A percentile compares a stretch with the other conserved stretches of the same genome.
Conservation (phyloP, 1,284 basidiomycete genomes). For the Ganoderma leucocontextum region DNA sequence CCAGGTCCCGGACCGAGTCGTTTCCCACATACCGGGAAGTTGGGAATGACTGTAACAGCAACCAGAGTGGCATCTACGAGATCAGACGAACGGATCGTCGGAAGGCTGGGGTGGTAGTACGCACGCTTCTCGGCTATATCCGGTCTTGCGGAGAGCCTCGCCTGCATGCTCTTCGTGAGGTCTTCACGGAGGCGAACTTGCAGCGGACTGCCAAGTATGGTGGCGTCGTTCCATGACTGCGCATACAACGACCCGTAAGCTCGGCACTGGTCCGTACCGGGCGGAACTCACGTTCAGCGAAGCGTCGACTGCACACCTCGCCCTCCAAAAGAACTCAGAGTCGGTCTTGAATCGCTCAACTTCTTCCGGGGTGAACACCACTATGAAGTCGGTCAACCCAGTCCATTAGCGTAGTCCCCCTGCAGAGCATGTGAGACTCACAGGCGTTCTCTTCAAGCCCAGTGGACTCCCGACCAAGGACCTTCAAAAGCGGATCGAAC, state of each 20-base stretch:
- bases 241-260: constrained; percentile 51
- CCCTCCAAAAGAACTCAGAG: constrained; percentile 55
- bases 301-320: constrained; percentile 57
- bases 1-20: constrained; percentile 70
- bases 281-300: constrained; percentile 56
- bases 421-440: constrained; percentile 41
- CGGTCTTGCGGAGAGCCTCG: constrained; percentile 61
- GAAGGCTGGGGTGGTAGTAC: constrained; percentile 27
- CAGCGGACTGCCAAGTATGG: neutral
- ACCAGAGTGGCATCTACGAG: neutral
- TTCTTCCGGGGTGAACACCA: constrained; percentile 43
- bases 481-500: constrained; percentile 45
- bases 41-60: constrained; percentile 56
- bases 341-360: constrained; percentile 56
- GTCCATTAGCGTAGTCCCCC: too few relatives aligned
- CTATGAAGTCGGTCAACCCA: neutral
- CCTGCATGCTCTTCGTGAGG: constrained; percentile 56
- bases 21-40: constrained; percentile 62
- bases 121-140: constrained; percentile 64
- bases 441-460: constrained; percentile 47
- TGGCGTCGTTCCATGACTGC: neutral
- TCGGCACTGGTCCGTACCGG: neutral
- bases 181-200: constrained; percentile 48
- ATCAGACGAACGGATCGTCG: neutral
- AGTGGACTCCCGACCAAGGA: constrained; percentile 44